These are phyloP conservation scores for Acacia acuminata DNA, from an alignment of 306 rosid genomes.

Conservation along the genomic window DNA sequence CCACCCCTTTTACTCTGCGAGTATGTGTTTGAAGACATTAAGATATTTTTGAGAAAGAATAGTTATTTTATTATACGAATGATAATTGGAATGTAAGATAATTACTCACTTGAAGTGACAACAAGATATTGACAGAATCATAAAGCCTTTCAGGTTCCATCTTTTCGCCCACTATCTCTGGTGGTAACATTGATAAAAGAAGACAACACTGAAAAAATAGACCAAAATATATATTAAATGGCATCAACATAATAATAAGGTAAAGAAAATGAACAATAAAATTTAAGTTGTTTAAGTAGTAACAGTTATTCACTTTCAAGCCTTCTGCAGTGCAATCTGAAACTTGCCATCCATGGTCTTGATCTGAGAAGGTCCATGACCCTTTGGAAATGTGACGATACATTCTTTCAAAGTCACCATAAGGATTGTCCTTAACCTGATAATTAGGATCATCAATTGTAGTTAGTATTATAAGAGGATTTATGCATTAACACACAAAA, in stretches of 20 bases:
- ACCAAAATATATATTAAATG: background rate
- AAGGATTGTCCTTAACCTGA: constrained; percentile 62
- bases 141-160: constrained; percentile 55
- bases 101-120: constrained; percentile 60
- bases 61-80: too few relatives aligned
- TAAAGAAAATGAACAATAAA: background rate
- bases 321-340: constrained; percentile 85
- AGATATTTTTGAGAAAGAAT: too few relatives aligned
- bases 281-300: background rate
- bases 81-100: background rate
- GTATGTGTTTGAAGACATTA: background rate
- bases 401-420: constrained; percentile 64
- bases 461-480: too few relatives aligned
- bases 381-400: constrained; percentile 79
- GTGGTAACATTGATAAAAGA: constrained; percentile 54
- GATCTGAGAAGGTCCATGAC: constrained; percentile 79
- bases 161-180: constrained; percentile 68
- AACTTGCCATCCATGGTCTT: constrained; percentile 88
- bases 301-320: constrained; percentile 48
- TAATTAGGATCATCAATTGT: background rate
- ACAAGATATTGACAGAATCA: constrained; percentile 64
- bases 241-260: background rate
- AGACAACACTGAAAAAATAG: constrained; percentile 62
- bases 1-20: constrained; percentile 78
- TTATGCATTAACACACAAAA: too few relatives aligned